Percentiles rank a stretch among this genome's conserved stretches.
phyloP scores from a whole-genome alignment of 2,329 filamentous ascomycete species.

The Pseudomassariella vexata region DNA sequence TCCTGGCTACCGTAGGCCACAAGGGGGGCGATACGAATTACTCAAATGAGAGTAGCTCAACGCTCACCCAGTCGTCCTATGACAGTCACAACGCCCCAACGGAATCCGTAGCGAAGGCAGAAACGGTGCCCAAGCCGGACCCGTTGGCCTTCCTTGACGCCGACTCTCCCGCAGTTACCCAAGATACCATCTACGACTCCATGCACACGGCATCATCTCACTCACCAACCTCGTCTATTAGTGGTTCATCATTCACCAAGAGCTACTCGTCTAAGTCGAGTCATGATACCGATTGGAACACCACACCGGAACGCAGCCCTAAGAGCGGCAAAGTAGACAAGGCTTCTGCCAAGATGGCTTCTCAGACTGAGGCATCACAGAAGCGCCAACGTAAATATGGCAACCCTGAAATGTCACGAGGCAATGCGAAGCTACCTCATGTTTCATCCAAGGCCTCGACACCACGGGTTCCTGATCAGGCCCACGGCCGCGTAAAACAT shows the following conservation, averaged over 20 bases:
- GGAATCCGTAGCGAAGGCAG: slow-evolving; percentile 9
- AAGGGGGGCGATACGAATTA: too few relatives aligned
- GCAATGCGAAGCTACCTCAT: slow-evolving; percentile 29
- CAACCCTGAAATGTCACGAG: slow-evolving; percentile 36
- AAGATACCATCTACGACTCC: slow-evolving; percentile 26
- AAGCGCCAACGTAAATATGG: slow-evolving; percentile 27
- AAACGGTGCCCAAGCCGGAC: slow-evolving; percentile 22
- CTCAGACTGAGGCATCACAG: slow-evolving; percentile 9
- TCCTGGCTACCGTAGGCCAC: too few relatives aligned
- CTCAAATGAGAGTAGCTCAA: slow-evolving; percentile 35
- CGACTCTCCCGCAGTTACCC: slow-evolving; percentile 44
- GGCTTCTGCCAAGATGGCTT: slow-evolving; percentile 8
- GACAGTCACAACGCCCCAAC: slow-evolving; percentile 11
- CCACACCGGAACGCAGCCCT: slow-evolving; percentile 35
- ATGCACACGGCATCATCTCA: slow-evolving; percentile 22
- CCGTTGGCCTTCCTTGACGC: slow-evolving; percentile 52
- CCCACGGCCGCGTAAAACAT: slow-evolving; percentile 27
- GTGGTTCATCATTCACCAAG: slow-evolving; percentile 22
- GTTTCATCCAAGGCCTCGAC: slow-evolving; percentile 29
- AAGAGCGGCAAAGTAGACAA: slow-evolving; percentile 19
- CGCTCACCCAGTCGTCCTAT: slow-evolving; percentile 28
- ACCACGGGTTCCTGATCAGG: slow-evolving; percentile 22
- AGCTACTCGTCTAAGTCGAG: too few relatives aligned
- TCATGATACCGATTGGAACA: slow-evolving; percentile 38
- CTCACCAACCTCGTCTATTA: slow-evolving; percentile 15